A percentile compares a stretch with the other conserved stretches of the same genome.
Conservation (phyloP, 2,329 filamentous ascomycete species). For the Colletotrichum musicola region DNA sequence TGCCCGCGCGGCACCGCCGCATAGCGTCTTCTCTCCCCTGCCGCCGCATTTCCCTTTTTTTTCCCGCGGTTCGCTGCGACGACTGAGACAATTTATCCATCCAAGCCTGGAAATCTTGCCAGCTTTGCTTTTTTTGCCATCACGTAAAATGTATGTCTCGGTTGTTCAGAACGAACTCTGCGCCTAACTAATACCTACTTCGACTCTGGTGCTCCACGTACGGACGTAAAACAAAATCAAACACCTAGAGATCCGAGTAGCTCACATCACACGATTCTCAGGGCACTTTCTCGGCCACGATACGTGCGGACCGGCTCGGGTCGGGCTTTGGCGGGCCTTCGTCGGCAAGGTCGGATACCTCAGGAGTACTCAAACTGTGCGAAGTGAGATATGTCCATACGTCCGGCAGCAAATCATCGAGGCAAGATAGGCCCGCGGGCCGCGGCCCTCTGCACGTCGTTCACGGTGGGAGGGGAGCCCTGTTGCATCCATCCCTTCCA, state of each 20-base stretch:
- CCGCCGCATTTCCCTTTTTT: conserved; percentile 6
- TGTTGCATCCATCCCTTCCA: not conserved
- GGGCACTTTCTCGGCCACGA: not conserved
- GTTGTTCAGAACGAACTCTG: conserved; percentile 13
- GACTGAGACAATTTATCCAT: conserved; percentile 23
- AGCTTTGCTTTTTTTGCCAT: conserved; percentile 19
- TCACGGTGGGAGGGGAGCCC: not conserved
- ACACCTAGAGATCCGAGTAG: too few relatives aligned
- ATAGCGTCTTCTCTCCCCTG: not conserved
- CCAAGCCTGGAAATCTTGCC: conserved; percentile 1
- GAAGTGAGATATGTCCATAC: conserved; percentile 1
- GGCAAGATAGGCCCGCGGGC: too few relatives aligned
- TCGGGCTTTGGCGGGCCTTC: too few relatives aligned
- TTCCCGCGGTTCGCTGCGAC: conserved; percentile 4
- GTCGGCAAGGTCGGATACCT: too few relatives aligned
- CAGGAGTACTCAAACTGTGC: not conserved
- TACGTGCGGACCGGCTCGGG: not conserved
- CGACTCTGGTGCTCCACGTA: not conserved
- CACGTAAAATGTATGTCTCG: conserved; percentile 20
- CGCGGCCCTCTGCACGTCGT: not conserved
- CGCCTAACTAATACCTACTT: not conserved
- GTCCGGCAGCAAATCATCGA: not conserved
- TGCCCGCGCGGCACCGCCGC: not conserved
- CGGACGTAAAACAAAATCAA: too few relatives aligned
- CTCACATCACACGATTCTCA: conserved; percentile 18